These are phyloP conservation scores for Alternaria brassicae DNA, from an alignment of 2,329 filamentous ascomycete species.

Conservation along the genomic window DNA sequence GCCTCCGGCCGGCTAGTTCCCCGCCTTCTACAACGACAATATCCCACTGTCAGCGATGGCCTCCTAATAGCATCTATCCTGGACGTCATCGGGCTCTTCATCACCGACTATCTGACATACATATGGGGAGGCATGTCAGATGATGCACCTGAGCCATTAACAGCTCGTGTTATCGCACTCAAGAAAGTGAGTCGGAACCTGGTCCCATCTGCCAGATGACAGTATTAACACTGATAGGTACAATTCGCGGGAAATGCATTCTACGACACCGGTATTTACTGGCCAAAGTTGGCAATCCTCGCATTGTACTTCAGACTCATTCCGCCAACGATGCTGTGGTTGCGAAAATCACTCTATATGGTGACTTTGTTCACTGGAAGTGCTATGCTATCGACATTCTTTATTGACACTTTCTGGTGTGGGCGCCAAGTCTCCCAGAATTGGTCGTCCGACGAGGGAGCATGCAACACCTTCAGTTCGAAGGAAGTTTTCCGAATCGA, in stretches of 20 bases:
- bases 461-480: constrained; percentile 28
- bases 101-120: constrained; percentile 31
- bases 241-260: constrained; percentile 30
- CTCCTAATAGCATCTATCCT: constrained; percentile 27
- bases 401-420: constrained; percentile 31
- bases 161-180: constrained; percentile 15
- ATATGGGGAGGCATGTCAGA: constrained; percentile 27
- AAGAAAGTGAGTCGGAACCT: constrained; percentile 21
- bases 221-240: constrained; percentile 12
- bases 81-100: constrained; percentile 26
- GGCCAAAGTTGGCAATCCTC: constrained; percentile 26
- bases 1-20: constrained; percentile 28
- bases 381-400: constrained; percentile 24
- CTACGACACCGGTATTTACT: constrained; percentile 30
- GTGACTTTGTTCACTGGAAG: constrained; percentile 16
- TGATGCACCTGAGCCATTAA: constrained; percentile 15
- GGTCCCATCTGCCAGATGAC: not conserved
- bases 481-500: constrained; percentile 29
- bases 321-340: constrained; percentile 26
- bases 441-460: constrained; percentile 25
- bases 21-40: constrained; percentile 22
- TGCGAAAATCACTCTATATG: constrained; percentile 20
- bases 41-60: constrained; percentile 23
- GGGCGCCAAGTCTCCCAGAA: constrained; percentile 27
- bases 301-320: constrained; percentile 27